Percentiles rank a stretch among this genome's conserved stretches.
Evolutionary conservation across 148 eudicot species (phyloP).

Genomic region (Pharnaceum exiguum): DNA sequence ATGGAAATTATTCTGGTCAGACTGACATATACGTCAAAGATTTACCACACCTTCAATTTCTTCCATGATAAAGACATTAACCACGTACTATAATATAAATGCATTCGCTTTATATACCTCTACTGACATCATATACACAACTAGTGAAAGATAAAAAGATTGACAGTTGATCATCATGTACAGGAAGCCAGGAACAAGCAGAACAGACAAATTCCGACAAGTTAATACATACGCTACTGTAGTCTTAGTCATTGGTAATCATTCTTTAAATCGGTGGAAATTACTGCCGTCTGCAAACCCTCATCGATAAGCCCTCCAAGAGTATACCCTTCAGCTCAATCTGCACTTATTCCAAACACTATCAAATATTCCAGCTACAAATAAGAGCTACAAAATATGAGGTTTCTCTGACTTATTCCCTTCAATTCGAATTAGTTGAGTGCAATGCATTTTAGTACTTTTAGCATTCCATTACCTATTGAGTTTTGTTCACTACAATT

Average conservation of each 20-base stretch:
- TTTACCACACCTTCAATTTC: not conserved
- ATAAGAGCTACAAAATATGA: too few relatives aligned
- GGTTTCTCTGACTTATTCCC: too few relatives aligned
- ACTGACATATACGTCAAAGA: not conserved
- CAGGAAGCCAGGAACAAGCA: conserved; percentile 14
- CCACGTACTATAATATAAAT: conserved; percentile 18
- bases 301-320: not conserved
- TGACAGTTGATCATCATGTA: conserved; percentile 24
- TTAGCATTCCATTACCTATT: too few relatives aligned
- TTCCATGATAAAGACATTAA: conserved; percentile 14
- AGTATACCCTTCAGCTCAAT: too few relatives aligned
- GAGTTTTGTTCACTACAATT: too few relatives aligned
- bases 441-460: too few relatives aligned
- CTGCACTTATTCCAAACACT: too few relatives aligned
- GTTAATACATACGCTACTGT: too few relatives aligned
- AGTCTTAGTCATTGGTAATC: not conserved
- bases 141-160: conserved; percentile 1
- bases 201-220: conserved; percentile 3
- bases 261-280: not conserved
- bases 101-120: conserved; percentile 4
- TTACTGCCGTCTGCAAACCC: not conserved
- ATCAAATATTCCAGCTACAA: too few relatives aligned
- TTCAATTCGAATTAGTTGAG: too few relatives aligned
- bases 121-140: conserved; percentile 13
- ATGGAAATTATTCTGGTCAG: not conserved